Base-by-base conservation (phyloP, 2,329 filamentous ascomycete species). In the Cladosporium cucumerinum region DNA sequence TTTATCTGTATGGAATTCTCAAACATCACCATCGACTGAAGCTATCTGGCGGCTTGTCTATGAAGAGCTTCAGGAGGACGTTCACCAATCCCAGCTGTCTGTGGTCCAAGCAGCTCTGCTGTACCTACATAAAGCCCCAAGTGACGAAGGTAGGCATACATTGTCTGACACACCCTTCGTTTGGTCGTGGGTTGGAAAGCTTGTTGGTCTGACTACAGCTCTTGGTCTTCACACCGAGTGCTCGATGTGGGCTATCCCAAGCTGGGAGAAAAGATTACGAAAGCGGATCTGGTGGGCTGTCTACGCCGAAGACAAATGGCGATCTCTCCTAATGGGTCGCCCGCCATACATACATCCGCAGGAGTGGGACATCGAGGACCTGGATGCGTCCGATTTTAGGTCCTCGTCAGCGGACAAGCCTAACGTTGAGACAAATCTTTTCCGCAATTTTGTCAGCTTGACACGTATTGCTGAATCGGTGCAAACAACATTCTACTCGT, bases 261-360 rank as follows among this genome's bases (percentile, higher is more conserved):
- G 32, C 32, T 62, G 60, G 60, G 60, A 62, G n/a, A 62, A 62
- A n/a, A 51, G 60, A 23, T 16, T 62, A 12, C 49, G 60, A 21
- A 62, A 43, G 30, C 49, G 60, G 23, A 26, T 62, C 14, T 62
- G 60, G 60, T 62, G 60, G 60, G 49, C 60, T 11, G 60, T 62
- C n/a, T 62, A 62, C 16, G 60, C 60, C 11, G 60, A 62, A 43
- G 60, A 62, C n/a, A 62, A 62, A 21, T 62, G 60, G 60, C 25
- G 60, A 30, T 54, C 60, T 6, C 60, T 62, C 3, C n/a, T 62
- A 18, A 62, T 55, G 34, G 60, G 60, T n/a, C 60, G 60, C 4
- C 60, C 60, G 16, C 49, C 60, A 10, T 62, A 62, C 49, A 62
- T 62, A 30, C 49, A 62, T 21, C 23, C 25, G 16, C 49, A 62